A percentile compares a stretch with the other conserved stretches of the same genome.
These are phyloP conservation scores for Aspergillus ostianus DNA, from an alignment of 495 filamentous ascomycete genomes.

Conservation along the genomic window DNA sequence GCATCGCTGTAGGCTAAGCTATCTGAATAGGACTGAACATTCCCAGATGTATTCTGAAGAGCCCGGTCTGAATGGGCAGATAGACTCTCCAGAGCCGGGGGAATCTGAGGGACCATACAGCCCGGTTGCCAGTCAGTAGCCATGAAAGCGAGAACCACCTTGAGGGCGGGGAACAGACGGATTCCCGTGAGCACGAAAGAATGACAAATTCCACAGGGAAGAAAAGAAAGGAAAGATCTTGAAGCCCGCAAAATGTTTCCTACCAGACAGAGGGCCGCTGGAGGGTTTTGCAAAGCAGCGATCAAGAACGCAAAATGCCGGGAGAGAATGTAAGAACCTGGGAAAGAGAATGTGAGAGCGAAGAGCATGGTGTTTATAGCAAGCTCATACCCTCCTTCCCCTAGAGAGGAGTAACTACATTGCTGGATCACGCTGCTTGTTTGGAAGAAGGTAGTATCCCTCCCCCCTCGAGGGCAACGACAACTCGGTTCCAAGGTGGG, in stretches of 20 bases:
- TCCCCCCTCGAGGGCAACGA: conserved; percentile 43
- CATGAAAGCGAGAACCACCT: conserved; percentile 41
- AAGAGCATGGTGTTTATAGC: conserved; percentile 52
- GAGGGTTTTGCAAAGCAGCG: conserved; percentile 37
- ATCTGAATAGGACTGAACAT: conserved; percentile 47
- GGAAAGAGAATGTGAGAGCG: conserved; percentile 59
- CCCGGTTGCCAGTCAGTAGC: conserved; percentile 49
- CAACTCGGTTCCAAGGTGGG: conserved; percentile 32
- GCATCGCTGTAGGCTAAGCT: conserved; percentile 33
- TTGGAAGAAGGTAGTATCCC: conserved; percentile 25
- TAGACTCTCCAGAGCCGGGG: conserved; percentile 39
- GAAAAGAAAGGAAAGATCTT: conserved; percentile 18
- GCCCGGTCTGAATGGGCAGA: conserved; percentile 43
- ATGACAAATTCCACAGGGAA: conserved; percentile 20
- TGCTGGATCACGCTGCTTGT: conserved; percentile 37
- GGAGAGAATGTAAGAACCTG: conserved; percentile 52
- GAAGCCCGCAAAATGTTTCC: conserved; percentile 44
- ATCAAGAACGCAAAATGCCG: conserved; percentile 42
- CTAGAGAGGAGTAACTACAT: conserved; percentile 39
- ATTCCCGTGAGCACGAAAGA: conserved; percentile 24
- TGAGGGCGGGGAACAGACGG: conserved; percentile 55
- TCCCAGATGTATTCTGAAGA: conserved; percentile 51
- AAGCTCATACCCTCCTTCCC: conserved; percentile 39
- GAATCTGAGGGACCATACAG: conserved; percentile 44
- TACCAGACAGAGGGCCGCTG: conserved; percentile 41